Percentiles rank a stretch among this genome's conserved stretches.
These are phyloP conservation scores for Fusarium multiceps DNA, from an alignment of 2,329 filamentous ascomycete genomes.

Conservation along the genomic window DNA sequence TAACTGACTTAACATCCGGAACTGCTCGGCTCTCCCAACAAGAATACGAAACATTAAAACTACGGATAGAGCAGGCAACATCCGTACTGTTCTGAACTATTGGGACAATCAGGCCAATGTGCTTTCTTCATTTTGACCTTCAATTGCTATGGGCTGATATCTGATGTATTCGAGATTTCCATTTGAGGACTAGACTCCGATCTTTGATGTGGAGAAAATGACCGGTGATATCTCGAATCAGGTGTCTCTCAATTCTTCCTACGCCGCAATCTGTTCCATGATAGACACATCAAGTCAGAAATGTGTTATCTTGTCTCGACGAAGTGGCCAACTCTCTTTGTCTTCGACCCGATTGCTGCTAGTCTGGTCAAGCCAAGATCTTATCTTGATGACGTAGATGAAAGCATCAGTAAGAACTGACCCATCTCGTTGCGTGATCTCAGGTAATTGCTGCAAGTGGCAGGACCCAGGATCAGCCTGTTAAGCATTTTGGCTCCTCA, in stretches of 20 bases:
- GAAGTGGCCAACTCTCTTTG: fast-evolving
- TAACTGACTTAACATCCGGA: background rate
- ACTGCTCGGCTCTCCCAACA: background rate
- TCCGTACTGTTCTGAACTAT: background rate
- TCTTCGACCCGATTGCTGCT: fast-evolving
- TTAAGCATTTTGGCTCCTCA: background rate
- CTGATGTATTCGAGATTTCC: conserved; percentile 18
- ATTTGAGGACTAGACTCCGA: conserved; percentile 44
- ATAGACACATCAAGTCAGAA: background rate
- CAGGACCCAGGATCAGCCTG: background rate
- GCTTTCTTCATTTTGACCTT: background rate
- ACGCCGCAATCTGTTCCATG: too few species aligned
- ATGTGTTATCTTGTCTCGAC: too few species aligned
- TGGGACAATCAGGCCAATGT: background rate
- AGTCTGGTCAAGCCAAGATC: fast-evolving
- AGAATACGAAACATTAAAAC: conserved; percentile 16
- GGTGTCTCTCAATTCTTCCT: background rate
- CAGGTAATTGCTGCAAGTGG: background rate
- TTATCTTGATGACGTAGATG: background rate
- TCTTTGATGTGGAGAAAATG: conserved; percentile 1
- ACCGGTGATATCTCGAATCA: background rate
- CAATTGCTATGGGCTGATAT: conserved; percentile 18
- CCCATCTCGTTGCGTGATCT: background rate
- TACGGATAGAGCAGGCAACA: background rate
- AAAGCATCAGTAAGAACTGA: background rate